These are phyloP conservation scores for Castanea mollissima DNA, from an alignment of 306 rosid species.

Conservation along the genomic window DNA sequence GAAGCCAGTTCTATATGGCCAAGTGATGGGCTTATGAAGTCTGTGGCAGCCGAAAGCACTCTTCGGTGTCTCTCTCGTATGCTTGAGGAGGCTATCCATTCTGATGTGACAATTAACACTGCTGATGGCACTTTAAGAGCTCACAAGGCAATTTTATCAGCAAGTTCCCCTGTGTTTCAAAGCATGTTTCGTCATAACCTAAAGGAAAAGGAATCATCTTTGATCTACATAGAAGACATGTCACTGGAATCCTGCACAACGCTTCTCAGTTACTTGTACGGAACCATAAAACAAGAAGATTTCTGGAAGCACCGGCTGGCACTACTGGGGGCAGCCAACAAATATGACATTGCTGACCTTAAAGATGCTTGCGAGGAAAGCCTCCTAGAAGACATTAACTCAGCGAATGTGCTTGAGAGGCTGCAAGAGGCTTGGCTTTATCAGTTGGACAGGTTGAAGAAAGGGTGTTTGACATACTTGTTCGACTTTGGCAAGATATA, in stretches of 20 bases:
- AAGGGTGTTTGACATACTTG: slow-evolving; percentile 72
- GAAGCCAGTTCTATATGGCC: slow-evolving; percentile 75
- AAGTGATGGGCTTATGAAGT: slow-evolving; percentile 43
- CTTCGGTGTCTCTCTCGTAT: slow-evolving; percentile 73
- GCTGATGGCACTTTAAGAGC: slow-evolving; percentile 65
- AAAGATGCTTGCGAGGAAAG: slow-evolving; percentile 84
- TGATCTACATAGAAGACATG: slow-evolving; percentile 74
- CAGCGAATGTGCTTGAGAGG: slow-evolving; percentile 72
- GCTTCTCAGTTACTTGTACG: slow-evolving; percentile 69
- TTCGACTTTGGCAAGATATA: slow-evolving; percentile 83
- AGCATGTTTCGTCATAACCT: slow-evolving; percentile 87
- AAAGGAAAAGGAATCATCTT: slow-evolving; percentile 74
- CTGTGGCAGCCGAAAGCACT: slow-evolving; percentile 49
- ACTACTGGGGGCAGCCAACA: slow-evolving; percentile 78
- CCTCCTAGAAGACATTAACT: slow-evolving; percentile 79
- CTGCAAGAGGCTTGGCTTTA: slow-evolving; percentile 77
- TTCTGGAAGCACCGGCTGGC: slow-evolving; percentile 79
- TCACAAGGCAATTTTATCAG: slow-evolving; percentile 81
- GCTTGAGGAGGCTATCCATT: slow-evolving; percentile 71
- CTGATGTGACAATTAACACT: slow-evolving; percentile 69
- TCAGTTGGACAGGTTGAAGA: slow-evolving; percentile 71
- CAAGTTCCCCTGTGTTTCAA: slow-evolving; percentile 82
- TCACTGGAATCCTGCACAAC: slow-evolving; percentile 63
- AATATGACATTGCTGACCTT: slow-evolving; percentile 58
- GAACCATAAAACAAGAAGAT: slow-evolving; percentile 70